Percentiles rank a stretch among this genome's conserved stretches.
These are phyloP conservation scores for Flaveria trinervia DNA, from an alignment of 129 eudicot species.

Conservation along the genomic window DNA sequence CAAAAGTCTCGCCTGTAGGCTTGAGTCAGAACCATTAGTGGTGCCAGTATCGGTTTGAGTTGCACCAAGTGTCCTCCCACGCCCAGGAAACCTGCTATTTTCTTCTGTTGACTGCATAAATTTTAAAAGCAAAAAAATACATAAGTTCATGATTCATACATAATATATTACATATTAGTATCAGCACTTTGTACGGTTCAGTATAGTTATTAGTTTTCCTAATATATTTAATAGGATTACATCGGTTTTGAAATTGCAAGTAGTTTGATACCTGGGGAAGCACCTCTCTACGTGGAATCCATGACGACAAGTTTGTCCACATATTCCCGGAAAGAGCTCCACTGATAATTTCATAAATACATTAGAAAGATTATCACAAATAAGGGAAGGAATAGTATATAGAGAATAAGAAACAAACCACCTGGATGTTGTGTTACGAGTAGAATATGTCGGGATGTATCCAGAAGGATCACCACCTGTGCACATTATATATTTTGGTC, in stretches of 20 bases:
- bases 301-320: slow-evolving; percentile 79
- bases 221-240: not conserved
- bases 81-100: slow-evolving; percentile 82
- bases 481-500: slow-evolving; percentile 90
- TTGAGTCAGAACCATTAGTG: slow-evolving; percentile 50
- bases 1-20: slow-evolving; percentile 81
- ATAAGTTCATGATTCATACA: not conserved
- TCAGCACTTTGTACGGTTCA: not conserved
- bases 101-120: slow-evolving; percentile 59
- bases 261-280: slow-evolving; percentile 59
- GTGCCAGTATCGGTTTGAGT: slow-evolving; percentile 43
- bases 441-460: slow-evolving; percentile 75
- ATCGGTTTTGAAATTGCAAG: not conserved
- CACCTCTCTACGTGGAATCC: slow-evolving; percentile 87
- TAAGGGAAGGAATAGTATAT: not conserved
- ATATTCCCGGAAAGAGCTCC: slow-evolving; percentile 62
- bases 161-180: not conserved
- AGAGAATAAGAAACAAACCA: slow-evolving; percentile 29
- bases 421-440: slow-evolving; percentile 68
- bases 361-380: slow-evolving; percentile 1
- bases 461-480: slow-evolving; percentile 83
- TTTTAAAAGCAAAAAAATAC: not conserved
- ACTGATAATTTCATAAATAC: slow-evolving; percentile 37
- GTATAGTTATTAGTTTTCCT: not conserved
- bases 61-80: slow-evolving; percentile 77